Percentiles rank a stretch among this genome's conserved stretches.
Conservation (phyloP, 1,284 basidiomycete species). For the Cronartium quercuum region DNA sequence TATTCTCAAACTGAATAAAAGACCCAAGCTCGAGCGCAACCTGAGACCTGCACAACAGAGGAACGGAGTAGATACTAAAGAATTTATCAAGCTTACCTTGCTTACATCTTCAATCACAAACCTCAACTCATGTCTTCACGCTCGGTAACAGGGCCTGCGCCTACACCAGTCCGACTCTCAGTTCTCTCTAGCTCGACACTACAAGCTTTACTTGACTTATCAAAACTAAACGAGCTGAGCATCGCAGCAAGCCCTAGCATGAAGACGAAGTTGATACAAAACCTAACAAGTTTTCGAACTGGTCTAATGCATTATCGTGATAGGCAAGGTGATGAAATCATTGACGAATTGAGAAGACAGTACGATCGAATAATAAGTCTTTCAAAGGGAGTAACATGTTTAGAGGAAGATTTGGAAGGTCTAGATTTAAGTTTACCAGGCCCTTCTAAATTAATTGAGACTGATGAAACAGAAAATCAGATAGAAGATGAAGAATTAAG, state of each 20-base stretch:
- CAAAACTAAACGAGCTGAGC: constrained; percentile 15
- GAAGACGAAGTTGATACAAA: constrained; percentile 6
- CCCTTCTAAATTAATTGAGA: background rate
- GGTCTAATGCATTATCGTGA: constrained; percentile 19
- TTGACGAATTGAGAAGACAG: constrained; percentile 14
- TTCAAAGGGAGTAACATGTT: constrained; percentile 2
- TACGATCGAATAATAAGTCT: constrained; percentile 22
- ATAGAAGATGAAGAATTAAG: background rate
- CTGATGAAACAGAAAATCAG: background rate
- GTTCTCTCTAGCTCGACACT: constrained; percentile 24
- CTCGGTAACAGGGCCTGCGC: background rate
- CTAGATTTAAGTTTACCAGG: constrained; percentile 10
- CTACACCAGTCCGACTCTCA: constrained; percentile 28
- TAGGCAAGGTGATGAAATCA: constrained; percentile 15
- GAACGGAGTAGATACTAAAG: no score
- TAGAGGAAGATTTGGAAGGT: constrained; percentile 14
- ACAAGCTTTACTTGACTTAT: constrained; percentile 10
- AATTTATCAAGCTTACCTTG: no score
- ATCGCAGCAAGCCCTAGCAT: constrained; percentile 6
- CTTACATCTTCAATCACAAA: no score
- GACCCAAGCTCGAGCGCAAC: no score
- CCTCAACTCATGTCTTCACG: background rate
- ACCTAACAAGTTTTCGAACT: constrained; percentile 6
- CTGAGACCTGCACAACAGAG: no score
- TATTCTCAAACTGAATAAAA: no score